Percentiles rank a stretch among this genome's conserved stretches.
These are phyloP conservation scores for Aspergillus pseudotamarii DNA, from an alignment of 2,329 filamentous ascomycete genomes.

Conservation along the genomic window DNA sequence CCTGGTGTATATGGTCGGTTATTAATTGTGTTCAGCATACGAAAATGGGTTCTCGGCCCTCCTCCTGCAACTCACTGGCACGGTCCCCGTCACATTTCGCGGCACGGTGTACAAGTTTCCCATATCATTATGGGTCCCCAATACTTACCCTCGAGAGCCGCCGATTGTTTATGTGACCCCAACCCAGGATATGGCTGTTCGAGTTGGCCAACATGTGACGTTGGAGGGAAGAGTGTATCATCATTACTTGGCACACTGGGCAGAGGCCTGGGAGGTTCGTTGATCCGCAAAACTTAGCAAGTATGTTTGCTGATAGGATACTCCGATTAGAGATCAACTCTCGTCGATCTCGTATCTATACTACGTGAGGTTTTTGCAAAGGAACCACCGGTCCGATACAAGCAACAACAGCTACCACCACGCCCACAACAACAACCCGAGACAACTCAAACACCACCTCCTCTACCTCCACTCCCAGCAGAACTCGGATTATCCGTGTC, in stretches of 20 bases:
- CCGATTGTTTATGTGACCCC: slow-evolving; percentile 89
- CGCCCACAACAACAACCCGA: slow-evolving; percentile 38
- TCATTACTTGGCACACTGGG: slow-evolving; percentile 90
- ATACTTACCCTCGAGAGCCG: slow-evolving; percentile 81
- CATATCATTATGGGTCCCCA: slow-evolving; percentile 88
- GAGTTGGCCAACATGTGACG: slow-evolving; percentile 92
- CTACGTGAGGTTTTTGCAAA: slow-evolving; percentile 88
- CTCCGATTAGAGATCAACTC: slow-evolving; percentile 68
- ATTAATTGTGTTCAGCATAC: slow-evolving; percentile 63
- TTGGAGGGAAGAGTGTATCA: slow-evolving; percentile 93
- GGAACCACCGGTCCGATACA: slow-evolving; percentile 86
- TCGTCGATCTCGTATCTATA: slow-evolving; percentile 80
- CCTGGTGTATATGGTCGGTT: not conserved
- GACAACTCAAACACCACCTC: slow-evolving; percentile 57
- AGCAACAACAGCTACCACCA: slow-evolving; percentile 49
- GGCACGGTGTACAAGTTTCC: slow-evolving; percentile 90
- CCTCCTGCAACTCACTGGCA: slow-evolving; percentile 82
- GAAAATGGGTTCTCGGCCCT: slow-evolving; percentile 85
- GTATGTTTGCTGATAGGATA: not conserved
- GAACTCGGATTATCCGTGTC: slow-evolving; percentile 53
- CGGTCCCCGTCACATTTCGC: slow-evolving; percentile 86
- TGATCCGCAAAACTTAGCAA: not conserved
- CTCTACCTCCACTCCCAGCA: slow-evolving; percentile 71
- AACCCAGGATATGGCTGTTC: slow-evolving; percentile 82
- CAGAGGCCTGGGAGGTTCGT: slow-evolving; percentile 85